These are phyloP conservation scores for Tolypocladium endophyticum DNA, from an alignment of 2,329 filamentous ascomycete genomes.

Conservation along the genomic window DNA sequence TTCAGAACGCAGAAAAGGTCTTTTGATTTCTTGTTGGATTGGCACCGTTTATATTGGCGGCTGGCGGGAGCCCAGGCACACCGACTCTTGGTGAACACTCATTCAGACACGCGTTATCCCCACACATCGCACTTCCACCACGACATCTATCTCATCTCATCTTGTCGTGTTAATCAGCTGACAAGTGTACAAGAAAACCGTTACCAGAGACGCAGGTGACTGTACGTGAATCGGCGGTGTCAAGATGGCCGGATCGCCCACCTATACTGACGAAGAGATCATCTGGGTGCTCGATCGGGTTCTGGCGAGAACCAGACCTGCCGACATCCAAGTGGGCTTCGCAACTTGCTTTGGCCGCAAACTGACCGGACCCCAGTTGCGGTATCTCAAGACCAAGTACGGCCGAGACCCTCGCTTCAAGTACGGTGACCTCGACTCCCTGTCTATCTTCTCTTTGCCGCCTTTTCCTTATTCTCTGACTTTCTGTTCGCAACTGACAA, in stretches of 20 bases:
- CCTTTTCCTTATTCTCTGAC: background rate
- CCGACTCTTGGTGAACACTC: background rate
- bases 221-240: background rate
- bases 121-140: background rate
- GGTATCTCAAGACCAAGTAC: conserved; percentile 30
- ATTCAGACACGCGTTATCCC: background rate
- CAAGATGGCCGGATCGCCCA: conserved; percentile 21
- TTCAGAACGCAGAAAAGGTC: background rate
- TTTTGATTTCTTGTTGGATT: background rate
- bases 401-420: conserved; percentile 26
- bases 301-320: conserved; percentile 13
- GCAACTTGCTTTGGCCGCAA: conserved; percentile 14
- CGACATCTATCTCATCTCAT: background rate
- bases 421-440: conserved; percentile 14
- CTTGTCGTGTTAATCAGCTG: background rate
- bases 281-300: conserved; percentile 20
- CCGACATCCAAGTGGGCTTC: conserved; percentile 17
- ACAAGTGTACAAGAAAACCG: background rate
- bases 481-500: background rate
- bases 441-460: background rate
- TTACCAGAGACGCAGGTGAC: background rate
- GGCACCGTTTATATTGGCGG: background rate
- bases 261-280: conserved; percentile 24
- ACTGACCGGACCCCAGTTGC: conserved; percentile 23
- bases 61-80: background rate